Evolutionary conservation across 2,329 filamentous ascomycete genomes (phyloP), one percentile per base, ranked within the genome.

Genomic region (Dactylonectria macrodidyma): DNA sequence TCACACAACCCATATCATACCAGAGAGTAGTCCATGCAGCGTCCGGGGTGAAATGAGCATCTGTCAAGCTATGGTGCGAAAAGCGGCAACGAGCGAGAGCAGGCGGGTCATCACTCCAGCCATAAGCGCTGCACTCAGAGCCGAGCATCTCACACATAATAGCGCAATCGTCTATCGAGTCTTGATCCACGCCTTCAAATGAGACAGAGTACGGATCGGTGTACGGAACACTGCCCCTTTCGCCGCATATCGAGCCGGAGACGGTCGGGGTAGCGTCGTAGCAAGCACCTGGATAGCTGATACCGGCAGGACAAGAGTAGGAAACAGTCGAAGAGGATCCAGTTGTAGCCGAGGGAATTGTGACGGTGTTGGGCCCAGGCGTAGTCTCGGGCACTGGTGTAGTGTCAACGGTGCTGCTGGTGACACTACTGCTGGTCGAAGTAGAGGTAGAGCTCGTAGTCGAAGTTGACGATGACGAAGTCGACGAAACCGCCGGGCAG

Each of bases 81-180:
- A 30, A 30, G 26, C 26, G 26, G 26, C 26, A 30, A 30, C 26
- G 26, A 30, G 26, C 26, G 7, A 30, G 4, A 1, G 26, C 26
- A 30, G 26, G 26, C 26, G 26, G 26, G 26, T 30, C 26, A 30
- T 30, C 26, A 7, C 26, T 30, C 26, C 26, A 30, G 4, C 26
- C 26, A 30, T 30, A 30, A 7, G 26, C 26, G 26, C 26, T 30
- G 26, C 26, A 30, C 26, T 30, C 26, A 30, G 26, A 30, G 26
- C 26, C 26, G 26, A 30, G 26, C 26, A 30, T 5, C 26, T 30
- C 26, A 7, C 26, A 30, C 26, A 30, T 30, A 7, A 30, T 30
- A 30, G 70, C 70, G 12, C 70, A 72, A 14, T 72, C 70, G 50
- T 70, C 70, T 5, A 65, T 44, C 5, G 64, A 55, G 16, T 62